A percentile compares a stretch with the other conserved stretches of the same genome.
Evolutionary conservation across 2,329 filamentous ascomycete species (phyloP).

Genomic region (Pleochaeta shiraiana): DNA sequence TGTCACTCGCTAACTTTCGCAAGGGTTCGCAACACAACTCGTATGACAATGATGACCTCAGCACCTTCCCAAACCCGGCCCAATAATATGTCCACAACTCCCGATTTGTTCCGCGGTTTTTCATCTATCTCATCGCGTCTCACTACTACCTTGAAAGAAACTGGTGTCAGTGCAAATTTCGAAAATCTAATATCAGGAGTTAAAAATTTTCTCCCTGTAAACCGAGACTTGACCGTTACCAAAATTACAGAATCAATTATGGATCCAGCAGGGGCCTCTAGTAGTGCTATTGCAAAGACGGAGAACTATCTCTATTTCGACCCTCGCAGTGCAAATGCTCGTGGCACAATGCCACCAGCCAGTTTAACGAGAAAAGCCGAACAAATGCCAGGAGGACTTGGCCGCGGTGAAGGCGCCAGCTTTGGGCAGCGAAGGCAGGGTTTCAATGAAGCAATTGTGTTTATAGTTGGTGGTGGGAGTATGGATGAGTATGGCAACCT

Average conservation of each 20-base stretch:
- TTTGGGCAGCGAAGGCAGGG: conserved; percentile 84
- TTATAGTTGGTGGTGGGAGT: conserved; percentile 84
- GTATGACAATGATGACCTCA: conserved; percentile 95
- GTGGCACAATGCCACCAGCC: conserved; percentile 73
- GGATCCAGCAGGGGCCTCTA: conserved; percentile 79
- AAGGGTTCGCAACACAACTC: conserved; percentile 77
- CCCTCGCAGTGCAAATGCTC: conserved; percentile 75
- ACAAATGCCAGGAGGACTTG: conserved; percentile 24
- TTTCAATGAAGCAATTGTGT: conserved; percentile 81
- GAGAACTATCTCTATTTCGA: conserved; percentile 97
- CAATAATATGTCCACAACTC: conserved; percentile 31
- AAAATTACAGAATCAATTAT: conserved; percentile 98
- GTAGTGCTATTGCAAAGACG: conserved; percentile 84
- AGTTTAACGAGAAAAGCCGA: conserved; percentile 30
- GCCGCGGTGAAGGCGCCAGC: conserved; percentile 50
- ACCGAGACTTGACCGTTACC: conserved; percentile 88
- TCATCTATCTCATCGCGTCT: conserved; percentile 78
- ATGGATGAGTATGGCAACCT: conserved; percentile 99
- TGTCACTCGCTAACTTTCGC: conserved; percentile 8
- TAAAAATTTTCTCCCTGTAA: conserved; percentile 93
- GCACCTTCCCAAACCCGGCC: conserved; percentile 40
- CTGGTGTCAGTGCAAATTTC: conserved; percentile 65
- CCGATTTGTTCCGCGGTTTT: conserved; percentile 81
- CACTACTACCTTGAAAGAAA: conserved; percentile 85
- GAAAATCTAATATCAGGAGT: conserved; percentile 89